Percentiles rank a stretch among this genome's conserved stretches.
Evolutionary conservation across 1,284 basidiomycete species (phyloP).

Genomic region (Cryptococcus sp.): DNA sequence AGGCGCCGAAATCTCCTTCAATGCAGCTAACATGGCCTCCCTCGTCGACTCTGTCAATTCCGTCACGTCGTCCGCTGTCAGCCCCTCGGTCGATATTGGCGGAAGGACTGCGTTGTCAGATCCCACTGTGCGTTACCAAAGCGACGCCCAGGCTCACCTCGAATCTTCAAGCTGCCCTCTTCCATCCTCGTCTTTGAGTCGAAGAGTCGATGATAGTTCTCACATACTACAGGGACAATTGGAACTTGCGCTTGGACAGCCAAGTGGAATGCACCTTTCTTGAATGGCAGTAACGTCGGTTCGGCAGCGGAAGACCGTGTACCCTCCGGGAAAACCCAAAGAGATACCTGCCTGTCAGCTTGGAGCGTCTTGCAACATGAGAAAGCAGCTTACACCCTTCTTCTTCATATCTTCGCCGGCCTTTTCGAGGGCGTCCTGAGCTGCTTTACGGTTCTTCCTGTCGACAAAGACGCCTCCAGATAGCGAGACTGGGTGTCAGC

Average conservation of each 20-base stretch:
- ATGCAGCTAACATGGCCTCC: conserved; percentile 46
- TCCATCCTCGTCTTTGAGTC: conserved; percentile 72
- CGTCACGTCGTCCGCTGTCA: conserved; percentile 48
- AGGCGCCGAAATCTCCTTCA: conserved; percentile 39
- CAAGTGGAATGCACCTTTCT: conserved; percentile 97
- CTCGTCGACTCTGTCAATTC: conserved; percentile 48
- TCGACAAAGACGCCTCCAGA: conserved; percentile 93
- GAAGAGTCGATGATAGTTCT: conserved; percentile 85
- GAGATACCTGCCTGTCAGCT: conserved; percentile 53
- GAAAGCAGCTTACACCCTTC: conserved; percentile 46
- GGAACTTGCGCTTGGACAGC: conserved; percentile 78
- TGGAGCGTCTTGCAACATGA: not conserved
- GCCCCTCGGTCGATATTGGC: conserved; percentile 49
- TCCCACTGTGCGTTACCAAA: conserved; percentile 63
- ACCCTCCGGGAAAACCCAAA: conserved; percentile 92
- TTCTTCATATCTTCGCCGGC: conserved; percentile 79
- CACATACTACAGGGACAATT: conserved; percentile 84
- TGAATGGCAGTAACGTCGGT: conserved; percentile 75
- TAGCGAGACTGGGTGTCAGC: conserved; percentile 57
- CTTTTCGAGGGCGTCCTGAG: conserved; percentile 67
- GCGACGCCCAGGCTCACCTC: conserved; percentile 58
- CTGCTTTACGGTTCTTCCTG: conserved; percentile 68
- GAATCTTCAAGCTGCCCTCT: conserved; percentile 68
- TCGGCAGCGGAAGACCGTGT: conserved; percentile 69
- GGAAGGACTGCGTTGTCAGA: conserved; percentile 52